phyloP scores from a whole-genome alignment of 2,329 filamentous ascomycete genomes.

The Nemania sp. region DNA sequence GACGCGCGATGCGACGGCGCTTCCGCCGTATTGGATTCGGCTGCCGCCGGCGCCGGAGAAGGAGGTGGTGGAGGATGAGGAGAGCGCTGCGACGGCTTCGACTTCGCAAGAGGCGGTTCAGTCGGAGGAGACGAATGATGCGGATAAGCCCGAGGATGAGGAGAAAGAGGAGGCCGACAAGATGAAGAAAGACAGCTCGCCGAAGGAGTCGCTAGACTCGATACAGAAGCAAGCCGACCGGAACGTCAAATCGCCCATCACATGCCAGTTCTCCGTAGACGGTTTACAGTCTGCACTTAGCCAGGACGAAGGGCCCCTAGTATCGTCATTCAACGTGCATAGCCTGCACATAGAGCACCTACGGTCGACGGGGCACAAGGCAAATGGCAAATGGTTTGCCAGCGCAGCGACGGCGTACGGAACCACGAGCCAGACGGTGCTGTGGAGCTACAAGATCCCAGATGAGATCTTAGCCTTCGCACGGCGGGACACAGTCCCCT shows the following conservation, averaged over 20 bases:
- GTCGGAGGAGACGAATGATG: slow-evolving; percentile 10
- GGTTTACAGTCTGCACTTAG: slow-evolving; percentile 61
- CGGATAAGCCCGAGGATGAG: not conserved
- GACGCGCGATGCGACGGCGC: slow-evolving; percentile 61
- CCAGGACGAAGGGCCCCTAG: slow-evolving; percentile 50
- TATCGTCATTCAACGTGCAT: slow-evolving; percentile 49
- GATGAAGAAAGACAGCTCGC: slow-evolving; percentile 29
- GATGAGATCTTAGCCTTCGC: slow-evolving; percentile 63
- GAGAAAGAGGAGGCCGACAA: slow-evolving; percentile 24
- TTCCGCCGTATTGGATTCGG: slow-evolving; percentile 71
- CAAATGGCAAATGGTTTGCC: slow-evolving; percentile 67
- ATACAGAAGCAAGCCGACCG: slow-evolving; percentile 50
- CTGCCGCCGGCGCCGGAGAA: slow-evolving; percentile 56
- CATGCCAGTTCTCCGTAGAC: slow-evolving; percentile 62
- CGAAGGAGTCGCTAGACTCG: slow-evolving; percentile 53
- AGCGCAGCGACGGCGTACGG: slow-evolving; percentile 67
- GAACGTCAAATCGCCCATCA: slow-evolving; percentile 52
- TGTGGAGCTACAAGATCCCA: slow-evolving; percentile 72
- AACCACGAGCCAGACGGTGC: slow-evolving; percentile 64
- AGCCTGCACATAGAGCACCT: slow-evolving; percentile 63
- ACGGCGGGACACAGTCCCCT: slow-evolving; percentile 66
- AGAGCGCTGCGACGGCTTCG: slow-evolving; percentile 29
- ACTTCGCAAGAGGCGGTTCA: slow-evolving; percentile 27
- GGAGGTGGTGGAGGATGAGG: slow-evolving; percentile 18
- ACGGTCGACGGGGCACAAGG: slow-evolving; percentile 51